Conservation (phyloP, 75 land plant species). For the Pinus taeda region DNA sequence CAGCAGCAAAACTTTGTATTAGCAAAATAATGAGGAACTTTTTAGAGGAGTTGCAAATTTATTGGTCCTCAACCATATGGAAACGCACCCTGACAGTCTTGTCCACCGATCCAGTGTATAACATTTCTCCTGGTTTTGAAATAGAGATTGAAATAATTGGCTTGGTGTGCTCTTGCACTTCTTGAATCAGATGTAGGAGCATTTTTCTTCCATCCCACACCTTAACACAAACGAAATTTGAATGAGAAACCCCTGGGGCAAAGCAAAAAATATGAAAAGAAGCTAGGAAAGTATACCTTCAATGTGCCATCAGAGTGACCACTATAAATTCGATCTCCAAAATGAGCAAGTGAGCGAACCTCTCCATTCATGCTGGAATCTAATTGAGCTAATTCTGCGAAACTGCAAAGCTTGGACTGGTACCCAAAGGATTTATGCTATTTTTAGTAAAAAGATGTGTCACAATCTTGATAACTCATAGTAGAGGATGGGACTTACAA, state of each 20-base stretch:
- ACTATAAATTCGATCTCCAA: slow-evolving; percentile 39
- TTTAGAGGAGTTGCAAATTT: neutral
- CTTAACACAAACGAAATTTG: slow-evolving; percentile 16
- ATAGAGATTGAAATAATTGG: slow-evolving; percentile 39
- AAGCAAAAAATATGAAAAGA: neutral
- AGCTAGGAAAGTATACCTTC: slow-evolving; percentile 29
- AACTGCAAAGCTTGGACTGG: slow-evolving; percentile 47
- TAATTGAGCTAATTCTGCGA: slow-evolving; percentile 37
- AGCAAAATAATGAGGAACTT: neutral
- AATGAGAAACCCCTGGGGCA: neutral
- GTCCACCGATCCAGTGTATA: slow-evolving; percentile 67
- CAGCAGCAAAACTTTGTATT: neutral
- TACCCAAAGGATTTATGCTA: neutral
- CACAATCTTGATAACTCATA: neutral
- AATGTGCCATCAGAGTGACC: slow-evolving; percentile 71
- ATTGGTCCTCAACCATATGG: neutral
- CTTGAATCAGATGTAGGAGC: slow-evolving; percentile 39
- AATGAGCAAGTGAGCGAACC: slow-evolving; percentile 37
- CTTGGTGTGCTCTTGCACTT: slow-evolving; percentile 45
- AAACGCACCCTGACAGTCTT: slow-evolving; percentile 46
- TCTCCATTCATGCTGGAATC: slow-evolving; percentile 53
- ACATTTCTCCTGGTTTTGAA: slow-evolving; percentile 31
- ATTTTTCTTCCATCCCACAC: slow-evolving; percentile 45
- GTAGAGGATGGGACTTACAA: slow-evolving; percentile 36
- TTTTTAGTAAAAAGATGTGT: neutral